Conservation (phyloP, 176 grass and related monocot genomes). For the Triticum turgidum region DNA sequence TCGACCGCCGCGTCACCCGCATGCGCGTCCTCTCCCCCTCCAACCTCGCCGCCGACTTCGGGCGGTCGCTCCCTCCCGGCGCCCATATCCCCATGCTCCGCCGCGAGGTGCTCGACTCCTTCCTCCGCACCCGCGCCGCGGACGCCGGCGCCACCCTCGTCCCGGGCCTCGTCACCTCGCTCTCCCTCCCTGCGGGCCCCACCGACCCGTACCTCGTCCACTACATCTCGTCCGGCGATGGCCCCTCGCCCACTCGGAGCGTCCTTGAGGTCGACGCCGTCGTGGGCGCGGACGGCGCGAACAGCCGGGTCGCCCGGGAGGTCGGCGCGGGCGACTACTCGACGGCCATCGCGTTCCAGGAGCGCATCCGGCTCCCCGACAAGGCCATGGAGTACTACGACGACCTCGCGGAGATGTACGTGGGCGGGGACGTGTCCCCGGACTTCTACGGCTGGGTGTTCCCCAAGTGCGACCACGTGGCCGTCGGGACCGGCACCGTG, state of each 20-base stretch:
- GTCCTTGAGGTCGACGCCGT: conserved; percentile 72
- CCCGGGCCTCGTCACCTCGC: conserved; percentile 68
- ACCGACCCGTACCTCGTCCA: conserved; percentile 59
- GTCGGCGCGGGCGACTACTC: conserved; percentile 76
- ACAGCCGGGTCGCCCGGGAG: conserved; percentile 78
- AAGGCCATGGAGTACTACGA: conserved; percentile 69
- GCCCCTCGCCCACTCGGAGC: background rate
- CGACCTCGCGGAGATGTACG: conserved; percentile 97
- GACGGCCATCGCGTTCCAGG: conserved; percentile 98
- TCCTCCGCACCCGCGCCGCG: conserved; percentile 61
- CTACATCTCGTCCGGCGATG: conserved; percentile 48
- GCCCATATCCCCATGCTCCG: conserved; percentile 95
- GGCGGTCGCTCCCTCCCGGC: conserved; percentile 45
- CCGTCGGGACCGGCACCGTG: conserved; percentile 82
- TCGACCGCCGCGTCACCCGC: conserved; percentile 81
- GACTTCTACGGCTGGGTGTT: conserved; percentile 99
- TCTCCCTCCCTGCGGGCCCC: conserved; percentile 42
- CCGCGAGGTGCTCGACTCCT: conserved; percentile 90
- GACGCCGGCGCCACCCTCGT: conserved; percentile 57
- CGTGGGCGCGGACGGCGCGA: conserved; percentile 88
- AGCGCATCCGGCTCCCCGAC: conserved; percentile 79
- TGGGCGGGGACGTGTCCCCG: conserved; percentile 81
- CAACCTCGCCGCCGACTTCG: conserved; percentile 79
- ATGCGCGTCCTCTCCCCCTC: conserved; percentile 88
- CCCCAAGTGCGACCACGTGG: conserved; percentile 96